A percentile compares a stretch with the other conserved stretches of the same genome.
phyloP scores from a whole-genome alignment of 495 filamentous ascomycete genomes.

The Glonium stellatum region DNA sequence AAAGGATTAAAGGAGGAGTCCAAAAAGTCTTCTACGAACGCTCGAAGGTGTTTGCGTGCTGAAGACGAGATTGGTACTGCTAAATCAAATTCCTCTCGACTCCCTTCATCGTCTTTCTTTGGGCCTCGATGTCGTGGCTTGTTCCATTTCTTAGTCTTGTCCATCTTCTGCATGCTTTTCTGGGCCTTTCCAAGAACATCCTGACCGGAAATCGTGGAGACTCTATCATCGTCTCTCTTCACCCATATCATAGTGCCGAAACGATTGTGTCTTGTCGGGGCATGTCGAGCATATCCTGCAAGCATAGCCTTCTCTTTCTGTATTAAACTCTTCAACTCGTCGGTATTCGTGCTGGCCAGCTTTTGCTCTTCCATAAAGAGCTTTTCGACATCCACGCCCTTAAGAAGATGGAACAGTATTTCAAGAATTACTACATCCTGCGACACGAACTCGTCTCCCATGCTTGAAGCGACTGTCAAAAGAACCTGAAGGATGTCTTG shows the following conservation, averaged over 20 bases:
- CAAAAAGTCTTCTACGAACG: conserved; percentile 87
- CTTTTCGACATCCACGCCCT: conserved; percentile 78
- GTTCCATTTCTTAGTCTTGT: conserved; percentile 83
- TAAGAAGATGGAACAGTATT: conserved; percentile 82
- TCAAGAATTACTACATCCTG: conserved; percentile 85
- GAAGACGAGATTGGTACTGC: conserved; percentile 56
- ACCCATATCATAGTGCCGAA: conserved; percentile 99
- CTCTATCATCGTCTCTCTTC: conserved; percentile 67
- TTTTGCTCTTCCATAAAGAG: conserved; percentile 77
- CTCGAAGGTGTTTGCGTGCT: conserved; percentile 64
- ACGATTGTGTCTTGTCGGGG: conserved; percentile 82
- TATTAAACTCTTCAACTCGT: conserved; percentile 68
- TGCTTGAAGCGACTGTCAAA: conserved; percentile 78
- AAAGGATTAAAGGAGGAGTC: conserved; percentile 95
- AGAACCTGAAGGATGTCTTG: conserved; percentile 86
- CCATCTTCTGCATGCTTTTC: conserved; percentile 75
- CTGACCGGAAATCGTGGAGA: conserved; percentile 84
- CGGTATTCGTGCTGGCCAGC: conserved; percentile 54
- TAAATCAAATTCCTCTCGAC: conserved; percentile 67
- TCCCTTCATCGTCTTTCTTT: conserved; percentile 56
- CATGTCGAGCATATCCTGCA: conserved; percentile 66
- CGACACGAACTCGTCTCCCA: conserved; percentile 83
- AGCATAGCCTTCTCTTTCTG: conserved; percentile 75
- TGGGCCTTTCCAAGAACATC: conserved; percentile 68
- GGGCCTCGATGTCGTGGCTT: conserved; percentile 56